Conservation (phyloP, 1,284 basidiomycete species). For the Tetrapyrgos nigripes region DNA sequence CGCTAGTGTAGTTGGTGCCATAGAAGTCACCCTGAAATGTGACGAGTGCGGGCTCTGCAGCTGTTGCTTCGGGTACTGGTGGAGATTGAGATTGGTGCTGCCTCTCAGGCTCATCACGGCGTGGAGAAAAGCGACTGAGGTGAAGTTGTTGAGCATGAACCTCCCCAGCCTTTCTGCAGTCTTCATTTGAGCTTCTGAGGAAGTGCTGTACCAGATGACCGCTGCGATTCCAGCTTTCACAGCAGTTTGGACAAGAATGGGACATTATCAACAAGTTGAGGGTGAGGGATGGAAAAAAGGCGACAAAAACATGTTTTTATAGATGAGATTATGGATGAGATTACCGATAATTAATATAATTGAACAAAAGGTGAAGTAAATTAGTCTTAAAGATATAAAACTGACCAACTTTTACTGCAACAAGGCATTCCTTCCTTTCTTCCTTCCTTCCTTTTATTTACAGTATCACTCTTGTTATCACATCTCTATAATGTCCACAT, state of each 20-base stretch:
- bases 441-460: not conserved
- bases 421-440: not conserved
- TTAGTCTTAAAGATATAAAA: not conserved
- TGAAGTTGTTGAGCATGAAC: not conserved
- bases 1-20: not conserved
- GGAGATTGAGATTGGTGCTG: not conserved
- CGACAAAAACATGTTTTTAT: not conserved
- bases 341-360: too few species aligned
- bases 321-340: too few species aligned
- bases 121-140: constrained; percentile 1
- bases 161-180: not conserved
- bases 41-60: not conserved
- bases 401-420: too few species aligned
- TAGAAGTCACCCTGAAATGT: constrained; percentile 7
- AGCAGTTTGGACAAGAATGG: not conserved
- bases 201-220: constrained; percentile 2
- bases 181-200: not conserved
- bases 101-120: not conserved
- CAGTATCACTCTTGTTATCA: not conserved
- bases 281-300: not conserved
- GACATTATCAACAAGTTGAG: not conserved
- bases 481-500: too few species aligned
- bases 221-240: not conserved
- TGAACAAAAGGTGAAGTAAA: too few species aligned
- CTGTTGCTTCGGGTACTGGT: not conserved